Base-by-base conservation (phyloP, 2,329 filamentous ascomycete species). In the Xylariaceae sp. region DNA sequence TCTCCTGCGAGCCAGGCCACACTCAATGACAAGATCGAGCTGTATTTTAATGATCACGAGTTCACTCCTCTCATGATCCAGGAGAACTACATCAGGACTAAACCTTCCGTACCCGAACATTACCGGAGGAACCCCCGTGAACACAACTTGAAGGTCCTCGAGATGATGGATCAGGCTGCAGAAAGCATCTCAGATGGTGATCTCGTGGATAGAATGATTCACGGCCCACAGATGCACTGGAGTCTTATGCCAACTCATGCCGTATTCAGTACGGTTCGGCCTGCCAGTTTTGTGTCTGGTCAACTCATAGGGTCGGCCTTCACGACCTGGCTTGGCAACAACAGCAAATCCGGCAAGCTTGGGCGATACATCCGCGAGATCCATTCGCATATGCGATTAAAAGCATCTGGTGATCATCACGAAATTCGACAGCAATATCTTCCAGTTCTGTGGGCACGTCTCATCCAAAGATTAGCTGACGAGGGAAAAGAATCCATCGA, bases 11-110 rank as follows among this genome's bases (percentile, higher is more conserved):
- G 91, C 75, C 95, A 90, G 66, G 80, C 90, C 2, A 96, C 91
- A 0, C 78, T 99, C 42, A 97, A 97, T 72, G 93, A 99, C 74
- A 99, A 99, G 80, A 94, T 95, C 63, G 93, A 99, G 75, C 84
- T 99, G 1, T 99, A 99, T 74, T 99, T 99, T 80, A 97, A 99
- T 73, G 94, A 99, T 69, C 94, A 99, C 71, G 94, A 99, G 69
- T 96, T 97, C 76, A 97, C 92, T 70, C 94, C 88, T 70, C 80
- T 99, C 56, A 97, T 99, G 94, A 86, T 99, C 51, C 94, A 99
- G 73, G 95, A 99, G 74, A 99, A 99, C 71, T 99, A 99, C 68
- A 81, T 99, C 10, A 88, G 86, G 63, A 92, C 91, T 1, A 90
- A 87, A 62, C 94, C 94, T 2, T 81, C 86, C 62, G 80, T 75